Base-by-base conservation (phyloP, 148 eudicot species). In the Simmondsia chinensis region DNA sequence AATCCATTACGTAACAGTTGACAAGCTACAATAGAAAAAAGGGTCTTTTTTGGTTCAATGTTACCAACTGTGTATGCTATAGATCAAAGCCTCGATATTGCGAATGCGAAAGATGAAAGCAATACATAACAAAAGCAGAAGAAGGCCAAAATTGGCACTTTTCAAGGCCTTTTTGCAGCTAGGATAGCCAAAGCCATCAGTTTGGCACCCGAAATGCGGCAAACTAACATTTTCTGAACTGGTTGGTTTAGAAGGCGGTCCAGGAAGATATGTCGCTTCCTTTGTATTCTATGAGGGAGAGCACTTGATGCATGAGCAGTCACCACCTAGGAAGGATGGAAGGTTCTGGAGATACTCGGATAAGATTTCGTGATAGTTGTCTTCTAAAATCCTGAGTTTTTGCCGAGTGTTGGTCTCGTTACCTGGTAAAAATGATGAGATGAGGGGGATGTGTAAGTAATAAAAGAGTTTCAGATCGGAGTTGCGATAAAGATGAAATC, bases 321-420 rank as follows among this genome's bases (percentile, higher is more conserved):
- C 60, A 31, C 82, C 82, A 10, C 79, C 87, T 1, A 80, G 74
- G 51, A 66, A 72, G 17, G 68, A 44, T 16, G 87, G 87, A 37
- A 66, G 43, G 17, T 48, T 28, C 50, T 67, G 39, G 38, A 80
- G 63, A 59, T 36, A 62, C 46, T 67, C 65, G 13, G 64, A 63
- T 2, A 80, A 58, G 38, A 63, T 44, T 54, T 52, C 50, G 24
- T 16, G 57, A 53, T 72, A 75, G 71, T 79, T 61, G 0, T 55
- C 57, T 29, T 79, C 77, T 33, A 63, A 40, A 31, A 70, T 64
- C 39, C 48, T 70, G 38, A 80, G 56, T 56, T 80, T 80, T 13
- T 49, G 50, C 48, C 64, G 61, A 7, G 82, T 80, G 16, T 74
- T 3, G 82, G 87, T 50, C 72, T 67, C 54, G 75, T 46, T 28